Evolutionary conservation across 257 asterid species (phyloP).

Genomic region (Salvia hispanica): DNA sequence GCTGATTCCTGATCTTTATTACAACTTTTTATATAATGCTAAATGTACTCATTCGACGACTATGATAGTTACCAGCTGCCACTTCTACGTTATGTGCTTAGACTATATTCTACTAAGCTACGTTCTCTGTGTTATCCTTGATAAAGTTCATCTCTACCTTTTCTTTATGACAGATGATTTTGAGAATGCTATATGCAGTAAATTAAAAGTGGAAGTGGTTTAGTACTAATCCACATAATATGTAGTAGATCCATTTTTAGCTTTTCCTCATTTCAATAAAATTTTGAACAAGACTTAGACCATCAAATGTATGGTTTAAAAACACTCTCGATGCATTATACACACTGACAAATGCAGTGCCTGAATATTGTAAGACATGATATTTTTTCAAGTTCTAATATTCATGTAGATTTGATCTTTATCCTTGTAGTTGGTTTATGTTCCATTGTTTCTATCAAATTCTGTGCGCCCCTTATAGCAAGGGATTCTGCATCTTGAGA

Average conservation of each 20-base stretch:
- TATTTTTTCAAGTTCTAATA: slow-evolving; percentile 16
- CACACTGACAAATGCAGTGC: slow-evolving; percentile 16
- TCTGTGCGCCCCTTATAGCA: slow-evolving; percentile 23
- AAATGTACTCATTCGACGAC: slow-evolving; percentile 20
- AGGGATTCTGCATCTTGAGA: slow-evolving; percentile 35
- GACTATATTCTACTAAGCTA: neutral
- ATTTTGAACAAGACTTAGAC: neutral
- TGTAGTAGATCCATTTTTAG: neutral
- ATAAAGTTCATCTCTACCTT: slow-evolving; percentile 10
- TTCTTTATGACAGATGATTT: neutral
- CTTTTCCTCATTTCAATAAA: neutral
- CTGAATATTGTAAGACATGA: slow-evolving; percentile 19
- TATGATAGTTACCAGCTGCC: slow-evolving; percentile 21
- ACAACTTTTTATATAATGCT: neutral
- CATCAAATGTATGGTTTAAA: neutral
- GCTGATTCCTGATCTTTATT: slow-evolving; percentile 30
- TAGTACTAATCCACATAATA: slow-evolving; percentile 14
- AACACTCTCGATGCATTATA: neutral
- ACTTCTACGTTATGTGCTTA: slow-evolving; percentile 21
- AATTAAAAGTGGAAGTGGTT: neutral
- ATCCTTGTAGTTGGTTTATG: slow-evolving; percentile 5
- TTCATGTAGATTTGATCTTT: slow-evolving; percentile 22
- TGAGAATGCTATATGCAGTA: slow-evolving; percentile 8
- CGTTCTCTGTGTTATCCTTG: neutral
- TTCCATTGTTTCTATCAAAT: slow-evolving; percentile 21